These are phyloP conservation scores for Danielozyma ontarioensis DNA, from an alignment of 805 yeast genomes.

Conservation along the genomic window DNA sequence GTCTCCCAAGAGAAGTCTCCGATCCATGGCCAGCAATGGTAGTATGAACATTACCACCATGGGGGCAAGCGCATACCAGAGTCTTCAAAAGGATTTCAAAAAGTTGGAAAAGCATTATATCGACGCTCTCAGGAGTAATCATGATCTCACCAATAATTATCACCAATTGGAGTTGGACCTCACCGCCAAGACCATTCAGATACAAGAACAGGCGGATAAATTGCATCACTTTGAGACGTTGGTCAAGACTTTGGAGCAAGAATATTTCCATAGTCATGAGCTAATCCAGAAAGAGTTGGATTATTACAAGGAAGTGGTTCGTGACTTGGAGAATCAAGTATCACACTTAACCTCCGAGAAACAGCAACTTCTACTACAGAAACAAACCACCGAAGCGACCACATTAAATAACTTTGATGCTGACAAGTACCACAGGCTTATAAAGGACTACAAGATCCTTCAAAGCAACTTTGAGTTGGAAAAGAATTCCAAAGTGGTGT, in stretches of 20 bases:
- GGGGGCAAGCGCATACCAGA: background rate
- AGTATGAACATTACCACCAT: background rate
- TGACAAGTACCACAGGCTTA: conserved; percentile 23
- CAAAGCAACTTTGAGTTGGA: conserved; percentile 50
- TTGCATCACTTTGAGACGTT: conserved; percentile 21
- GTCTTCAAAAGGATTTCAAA: conserved; percentile 5
- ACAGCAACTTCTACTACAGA: background rate
- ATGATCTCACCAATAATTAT: conserved; percentile 19
- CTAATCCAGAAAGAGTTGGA: conserved; percentile 23
- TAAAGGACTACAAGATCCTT: conserved; percentile 34
- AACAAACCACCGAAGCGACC: conserved; percentile 2
- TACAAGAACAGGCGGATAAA: conserved; percentile 23
- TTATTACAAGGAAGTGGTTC: conserved; percentile 28
- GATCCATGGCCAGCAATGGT: background rate
- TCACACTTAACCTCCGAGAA: conserved; percentile 14
- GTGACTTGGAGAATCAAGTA: conserved; percentile 24
- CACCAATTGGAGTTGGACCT: conserved; percentile 29
- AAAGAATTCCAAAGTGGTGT: conserved; percentile 44
- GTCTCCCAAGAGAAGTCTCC: background rate
- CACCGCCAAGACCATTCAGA: conserved; percentile 13
- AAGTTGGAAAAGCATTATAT: conserved; percentile 19
- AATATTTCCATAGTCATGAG: conserved; percentile 22
- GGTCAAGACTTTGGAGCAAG: conserved; percentile 23
- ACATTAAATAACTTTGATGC: too few relatives aligned
- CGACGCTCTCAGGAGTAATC: conserved; percentile 25